phyloP scores from a whole-genome alignment of 768 basidiomycete genomes.

The Amanita molliuscula region DNA sequence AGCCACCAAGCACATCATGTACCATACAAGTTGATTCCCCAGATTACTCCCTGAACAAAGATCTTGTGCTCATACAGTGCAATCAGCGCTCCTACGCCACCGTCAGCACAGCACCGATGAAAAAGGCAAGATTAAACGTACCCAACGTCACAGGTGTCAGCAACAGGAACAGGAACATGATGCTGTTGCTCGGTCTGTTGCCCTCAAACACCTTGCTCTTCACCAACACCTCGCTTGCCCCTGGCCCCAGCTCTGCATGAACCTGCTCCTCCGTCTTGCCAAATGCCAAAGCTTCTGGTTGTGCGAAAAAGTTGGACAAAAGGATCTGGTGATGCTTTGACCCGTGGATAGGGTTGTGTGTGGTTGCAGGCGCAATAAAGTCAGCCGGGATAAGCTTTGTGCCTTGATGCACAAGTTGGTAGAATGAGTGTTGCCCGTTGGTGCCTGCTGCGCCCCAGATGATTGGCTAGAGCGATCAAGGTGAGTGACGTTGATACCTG shows the following conservation, averaged over 20 bases:
- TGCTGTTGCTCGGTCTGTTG: conserved; percentile 93
- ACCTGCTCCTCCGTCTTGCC: conserved; percentile 94
- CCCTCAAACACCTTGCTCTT: conserved; percentile 99
- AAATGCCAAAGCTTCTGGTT: conserved; percentile 95
- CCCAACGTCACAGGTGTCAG: conserved; percentile 87
- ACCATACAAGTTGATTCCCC: conserved; percentile 99
- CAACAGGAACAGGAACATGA: conserved; percentile 90
- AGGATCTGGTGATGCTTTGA: conserved; percentile 97
- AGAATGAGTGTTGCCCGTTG: conserved; percentile 99
- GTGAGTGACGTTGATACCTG: neutral
- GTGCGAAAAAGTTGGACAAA: conserved; percentile 96
- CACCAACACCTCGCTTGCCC: conserved; percentile 73
- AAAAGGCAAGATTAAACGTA: conserved; percentile 15
- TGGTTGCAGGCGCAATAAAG: conserved; percentile 86
- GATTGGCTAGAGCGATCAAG: conserved; percentile 58
- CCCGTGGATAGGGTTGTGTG: conserved; percentile 78
- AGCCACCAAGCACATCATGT: conserved; percentile 10
- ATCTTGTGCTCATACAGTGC: conserved; percentile 98
- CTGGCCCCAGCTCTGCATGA: conserved; percentile 48
- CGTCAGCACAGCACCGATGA: conserved; percentile 7
- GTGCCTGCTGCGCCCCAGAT: conserved; percentile 99
- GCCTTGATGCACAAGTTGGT: conserved; percentile 93
- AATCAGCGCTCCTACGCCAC: conserved; percentile 53
- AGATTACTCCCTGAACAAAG: conserved; percentile 92
- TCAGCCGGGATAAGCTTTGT: conserved; percentile 89